Evolutionary conservation across 2,329 filamentous ascomycete species (phyloP).

Genomic region (Aspergillus sclerotialis): DNA sequence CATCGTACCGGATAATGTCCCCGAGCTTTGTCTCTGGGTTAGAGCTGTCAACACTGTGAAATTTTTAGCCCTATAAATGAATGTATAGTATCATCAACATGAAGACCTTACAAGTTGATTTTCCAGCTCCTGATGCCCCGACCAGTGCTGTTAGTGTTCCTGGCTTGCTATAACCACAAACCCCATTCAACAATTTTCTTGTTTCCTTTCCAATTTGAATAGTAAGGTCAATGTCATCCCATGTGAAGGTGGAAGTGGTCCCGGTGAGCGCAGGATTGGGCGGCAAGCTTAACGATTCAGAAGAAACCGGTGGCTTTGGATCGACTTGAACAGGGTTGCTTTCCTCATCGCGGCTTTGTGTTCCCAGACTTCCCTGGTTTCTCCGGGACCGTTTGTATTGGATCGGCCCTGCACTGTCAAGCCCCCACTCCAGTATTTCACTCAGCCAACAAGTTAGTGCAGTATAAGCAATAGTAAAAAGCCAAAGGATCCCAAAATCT

Average conservation of each 20-base stretch:
- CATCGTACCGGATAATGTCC: slow-evolving; percentile 55
- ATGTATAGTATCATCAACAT: neutral
- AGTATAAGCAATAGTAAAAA: slow-evolving; percentile 64
- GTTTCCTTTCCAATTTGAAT: slow-evolving; percentile 55
- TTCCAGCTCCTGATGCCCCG: slow-evolving; percentile 69
- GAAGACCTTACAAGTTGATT: slow-evolving; percentile 37
- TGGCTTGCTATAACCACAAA: slow-evolving; percentile 68
- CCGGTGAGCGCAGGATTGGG: slow-evolving; percentile 34
- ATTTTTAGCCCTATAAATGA: slow-evolving; percentile 2
- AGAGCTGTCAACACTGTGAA: slow-evolving; percentile 63
- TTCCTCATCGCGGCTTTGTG: slow-evolving; percentile 16
- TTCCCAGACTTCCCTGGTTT: slow-evolving; percentile 5
- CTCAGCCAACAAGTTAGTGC: slow-evolving; percentile 59
- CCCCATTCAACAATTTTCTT: slow-evolving; percentile 54
- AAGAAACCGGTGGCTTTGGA: slow-evolving; percentile 10
- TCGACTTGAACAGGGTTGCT: slow-evolving; percentile 18
- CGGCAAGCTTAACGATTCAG: slow-evolving; percentile 15
- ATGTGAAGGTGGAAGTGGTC: slow-evolving; percentile 59
- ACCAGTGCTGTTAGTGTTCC: slow-evolving; percentile 71
- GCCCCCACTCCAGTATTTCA: slow-evolving; percentile 56
- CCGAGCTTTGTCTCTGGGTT: slow-evolving; percentile 59
- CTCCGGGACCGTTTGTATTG: slow-evolving; percentile 57
- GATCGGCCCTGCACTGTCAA: slow-evolving; percentile 54
- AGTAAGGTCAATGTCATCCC: slow-evolving; percentile 58
- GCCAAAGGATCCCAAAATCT: slow-evolving; percentile 68